Conservation (phyloP, 2,329 filamentous ascomycete species). For the Didymella glomerata region DNA sequence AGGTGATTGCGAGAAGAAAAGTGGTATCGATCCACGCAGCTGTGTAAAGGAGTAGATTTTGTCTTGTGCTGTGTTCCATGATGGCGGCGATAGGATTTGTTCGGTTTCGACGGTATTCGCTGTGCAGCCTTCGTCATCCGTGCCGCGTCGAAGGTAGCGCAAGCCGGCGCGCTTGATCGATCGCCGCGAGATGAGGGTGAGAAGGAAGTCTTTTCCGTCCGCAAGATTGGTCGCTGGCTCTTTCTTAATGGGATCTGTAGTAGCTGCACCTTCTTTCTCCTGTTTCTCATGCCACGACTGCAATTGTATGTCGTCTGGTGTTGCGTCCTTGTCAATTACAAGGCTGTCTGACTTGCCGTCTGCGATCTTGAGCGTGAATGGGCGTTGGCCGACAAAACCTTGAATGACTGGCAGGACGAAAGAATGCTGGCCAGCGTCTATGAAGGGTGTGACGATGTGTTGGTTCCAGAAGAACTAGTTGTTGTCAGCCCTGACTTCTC, state of each 20-base stretch:
- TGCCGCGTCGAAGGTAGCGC: slow-evolving; percentile 86
- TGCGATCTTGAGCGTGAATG: slow-evolving; percentile 73
- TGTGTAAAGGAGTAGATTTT: slow-evolving; percentile 87
- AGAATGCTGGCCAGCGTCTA: slow-evolving; percentile 73
- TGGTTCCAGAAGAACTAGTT: slow-evolving; percentile 87
- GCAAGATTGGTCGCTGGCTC: slow-evolving; percentile 45
- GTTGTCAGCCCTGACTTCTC: slow-evolving; percentile 8
- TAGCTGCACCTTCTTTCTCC: slow-evolving; percentile 35
- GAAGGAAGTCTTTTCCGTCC: slow-evolving; percentile 65
- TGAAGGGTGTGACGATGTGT: slow-evolving; percentile 76
- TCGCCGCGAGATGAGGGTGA: slow-evolving; percentile 92
- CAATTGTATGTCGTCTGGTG: slow-evolving; percentile 48
- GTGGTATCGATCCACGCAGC: slow-evolving; percentile 85
- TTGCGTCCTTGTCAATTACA: slow-evolving; percentile 46
- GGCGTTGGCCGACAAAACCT: slow-evolving; percentile 88
- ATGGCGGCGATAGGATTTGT: slow-evolving; percentile 80
- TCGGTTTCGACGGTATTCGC: slow-evolving; percentile 96
- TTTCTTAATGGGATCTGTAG: slow-evolving; percentile 23
- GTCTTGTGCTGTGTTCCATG: slow-evolving; percentile 65
- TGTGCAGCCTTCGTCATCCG: slow-evolving; percentile 86
- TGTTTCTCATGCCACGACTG: slow-evolving; percentile 44
- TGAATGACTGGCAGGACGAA: slow-evolving; percentile 87
- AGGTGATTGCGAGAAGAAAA: slow-evolving; percentile 94
- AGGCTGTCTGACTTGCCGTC: slow-evolving; percentile 48
- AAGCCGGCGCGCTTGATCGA: slow-evolving; percentile 87